Base-by-base conservation (phyloP, 2,329 filamentous ascomycete genomes). In the Aureobasidium vineae region DNA sequence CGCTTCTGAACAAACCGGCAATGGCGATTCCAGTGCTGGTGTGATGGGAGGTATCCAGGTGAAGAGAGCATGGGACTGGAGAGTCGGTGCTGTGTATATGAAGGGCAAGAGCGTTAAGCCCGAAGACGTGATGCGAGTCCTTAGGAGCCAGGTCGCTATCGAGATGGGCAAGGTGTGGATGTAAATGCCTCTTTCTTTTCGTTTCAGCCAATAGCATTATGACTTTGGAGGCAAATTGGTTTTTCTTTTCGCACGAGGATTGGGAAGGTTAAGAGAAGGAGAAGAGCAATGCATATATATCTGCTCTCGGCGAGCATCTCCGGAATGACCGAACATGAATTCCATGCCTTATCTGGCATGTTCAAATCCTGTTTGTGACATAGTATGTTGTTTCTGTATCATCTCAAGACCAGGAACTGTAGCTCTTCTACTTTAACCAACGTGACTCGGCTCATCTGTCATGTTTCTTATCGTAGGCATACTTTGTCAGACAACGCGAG, bases 111-210 rank as follows among this genome's bases (percentile, higher is more conserved):
- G 84, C 21, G 86, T 71, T 21, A 71, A 80, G 69, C 90, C 87
- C 0, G 82, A 83, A 56, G 90, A 94, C 69, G 81, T 97, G n/a
- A 78, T 97, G 67, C 83, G 83, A 70, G 84, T 88, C 70, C 75
- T 97, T 77, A 84, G 93, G 70, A 76, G 91, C 61, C 90, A 88
- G 2, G 77, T 97, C 73, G 90, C 91, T 16, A 86, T 84, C 75
- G 91, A 95, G 70, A 78, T 96, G 73, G 89, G 86, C 16, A 84
- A 82, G 72, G 80, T 88, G 63, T 92, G 89, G 88, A 66, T 56
- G 38, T 66, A 57, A 43, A 56, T 54, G n/a, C 13, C 21, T 26
- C 23, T 41, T 36, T 16, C 7, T 45, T 36, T 31, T 36, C 11
- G 1, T 15, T 40, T 19, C 21, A 40, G 3, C 13, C 21, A 40